Evolutionary conservation across 2,329 filamentous ascomycete species (phyloP), one percentile per base, ranked within the genome.

Genomic region (Myriosclerotinia duriaeana): DNA sequence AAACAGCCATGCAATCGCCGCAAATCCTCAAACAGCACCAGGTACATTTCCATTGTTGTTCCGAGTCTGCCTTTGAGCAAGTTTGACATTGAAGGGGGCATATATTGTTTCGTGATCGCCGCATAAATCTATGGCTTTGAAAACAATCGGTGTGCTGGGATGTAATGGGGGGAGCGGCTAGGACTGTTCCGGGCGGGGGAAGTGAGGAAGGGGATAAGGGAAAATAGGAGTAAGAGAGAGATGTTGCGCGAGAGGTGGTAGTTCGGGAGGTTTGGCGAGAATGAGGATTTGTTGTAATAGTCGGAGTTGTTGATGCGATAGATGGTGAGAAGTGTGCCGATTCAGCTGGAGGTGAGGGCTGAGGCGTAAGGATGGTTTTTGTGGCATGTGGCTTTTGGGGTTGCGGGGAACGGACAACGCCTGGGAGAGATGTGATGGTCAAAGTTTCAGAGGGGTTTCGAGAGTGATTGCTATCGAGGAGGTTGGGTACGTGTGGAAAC

Each of bases 1-100:
- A 65, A 15, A 70, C 64, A 55, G 73, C 65, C 71, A 76, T 74
- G 66, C 76, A 77, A 40, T 54, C 66, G n/a, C 67, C 70, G 66
- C 76, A 77, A 26, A 72, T 70, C 54, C 75, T 72, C 42, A 77
- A 58, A 64, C 73, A 76, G 55, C 76, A 77, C 76, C 76, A 77
- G 30, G 70, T 71, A 58, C 76, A 77, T 53, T 69, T 70, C 72
- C 72, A 77, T 26, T 73, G 65, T 22, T 58, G 69, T 40, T 75
- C 72, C 2, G 65, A 68, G 53, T 77, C 75, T 40, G 68, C 69
- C 54, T 68, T 72, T 38, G 69, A 64, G 67, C 76, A 77, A 8
- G 76, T 66, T 74, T 74, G 74, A 63, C 76, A 77, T 11, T 68
- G 72, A n/a, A 75, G 69, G 0, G 75, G 73, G 66, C 71, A 77